These are phyloP conservation scores for Paraurostyla sp. DNA, from an alignment of 73 alveolate species.

Conservation along the genomic window DNA sequence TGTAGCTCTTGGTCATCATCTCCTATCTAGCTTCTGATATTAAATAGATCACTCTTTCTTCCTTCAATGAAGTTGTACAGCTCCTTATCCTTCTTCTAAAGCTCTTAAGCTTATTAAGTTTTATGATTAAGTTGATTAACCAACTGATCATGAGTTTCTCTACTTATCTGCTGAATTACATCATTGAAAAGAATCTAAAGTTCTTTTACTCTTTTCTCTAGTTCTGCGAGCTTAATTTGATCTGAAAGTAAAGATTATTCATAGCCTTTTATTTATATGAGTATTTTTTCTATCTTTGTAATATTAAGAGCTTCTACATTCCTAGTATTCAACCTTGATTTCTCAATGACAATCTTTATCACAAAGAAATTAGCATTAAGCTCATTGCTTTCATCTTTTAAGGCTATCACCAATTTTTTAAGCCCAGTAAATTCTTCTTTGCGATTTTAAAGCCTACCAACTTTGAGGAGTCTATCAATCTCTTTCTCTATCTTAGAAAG, in stretches of 20 bases:
- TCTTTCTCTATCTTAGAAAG: neutral
- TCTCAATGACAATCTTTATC: neutral
- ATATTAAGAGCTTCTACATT: neutral
- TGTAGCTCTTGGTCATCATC: slow-evolving; percentile 25
- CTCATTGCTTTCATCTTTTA: slow-evolving; percentile 3
- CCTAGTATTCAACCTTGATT: neutral
- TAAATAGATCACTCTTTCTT: slow-evolving; percentile 35
- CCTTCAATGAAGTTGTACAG: neutral
- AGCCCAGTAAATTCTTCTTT: slow-evolving; percentile 5
- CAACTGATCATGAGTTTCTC: slow-evolving; percentile 1
- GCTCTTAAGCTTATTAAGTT: neutral
- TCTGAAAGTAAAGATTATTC: neutral
- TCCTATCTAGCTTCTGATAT: neutral
- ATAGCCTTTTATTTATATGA: neutral
- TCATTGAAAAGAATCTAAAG: neutral
- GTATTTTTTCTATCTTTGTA: neutral
- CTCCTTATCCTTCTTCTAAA: neutral
- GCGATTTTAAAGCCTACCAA: neutral
- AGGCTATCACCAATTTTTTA: neutral
- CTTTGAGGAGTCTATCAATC: neutral
- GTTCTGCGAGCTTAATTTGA: neutral
- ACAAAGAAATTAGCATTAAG: neutral
- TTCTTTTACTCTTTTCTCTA: slow-evolving; percentile 19
- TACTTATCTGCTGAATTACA: neutral
- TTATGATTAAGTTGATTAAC: neutral